phyloP scores from a whole-genome alignment of 2,329 filamentous ascomycete genomes.

The Cephalotrichum gorgonifer region DNA sequence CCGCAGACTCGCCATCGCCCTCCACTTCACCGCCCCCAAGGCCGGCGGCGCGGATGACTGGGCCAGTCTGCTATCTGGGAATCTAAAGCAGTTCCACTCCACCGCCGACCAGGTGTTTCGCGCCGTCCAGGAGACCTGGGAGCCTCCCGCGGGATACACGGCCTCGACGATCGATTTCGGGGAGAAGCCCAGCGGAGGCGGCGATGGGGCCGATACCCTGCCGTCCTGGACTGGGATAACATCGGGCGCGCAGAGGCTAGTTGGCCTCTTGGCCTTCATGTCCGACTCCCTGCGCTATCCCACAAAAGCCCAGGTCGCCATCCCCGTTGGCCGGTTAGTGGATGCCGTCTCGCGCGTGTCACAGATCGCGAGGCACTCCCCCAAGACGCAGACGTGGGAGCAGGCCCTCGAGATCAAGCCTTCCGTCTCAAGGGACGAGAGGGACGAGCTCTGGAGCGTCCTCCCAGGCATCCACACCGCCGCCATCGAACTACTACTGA shows the following conservation, averaged over 20 bases:
- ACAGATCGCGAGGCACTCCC: slow-evolving; percentile 47
- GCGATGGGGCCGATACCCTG: slow-evolving; percentile 36
- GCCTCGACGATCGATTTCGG: slow-evolving; percentile 32
- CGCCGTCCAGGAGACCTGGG: slow-evolving; percentile 72
- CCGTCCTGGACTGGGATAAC: slow-evolving; percentile 65
- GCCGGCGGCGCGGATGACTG: slow-evolving; percentile 69
- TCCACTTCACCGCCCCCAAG: slow-evolving; percentile 75
- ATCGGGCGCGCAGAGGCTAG: slow-evolving; percentile 59
- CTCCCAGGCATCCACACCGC: slow-evolving; percentile 67
- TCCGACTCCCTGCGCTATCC: slow-evolving; percentile 50
- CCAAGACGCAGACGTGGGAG: slow-evolving; percentile 32
- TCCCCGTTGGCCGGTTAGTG: slow-evolving; percentile 57
- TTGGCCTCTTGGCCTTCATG: slow-evolving; percentile 55
- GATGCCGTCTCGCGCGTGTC: slow-evolving; percentile 63
- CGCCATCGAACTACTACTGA: slow-evolving; percentile 51
- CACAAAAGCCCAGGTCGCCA: slow-evolving; percentile 53
- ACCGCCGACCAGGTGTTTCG: slow-evolving; percentile 71
- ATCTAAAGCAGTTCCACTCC: slow-evolving; percentile 55
- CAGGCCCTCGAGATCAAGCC: slow-evolving; percentile 54
- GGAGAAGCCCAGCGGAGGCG: slow-evolving; percentile 35
- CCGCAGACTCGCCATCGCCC: slow-evolving; percentile 54
- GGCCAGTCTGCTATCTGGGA: slow-evolving; percentile 52
- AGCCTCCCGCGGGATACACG: slow-evolving; percentile 47
- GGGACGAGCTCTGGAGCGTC: slow-evolving; percentile 63
- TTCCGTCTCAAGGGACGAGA: slow-evolving; percentile 69